Percentiles rank a stretch among this genome's conserved stretches.
phyloP scores from a whole-genome alignment of 768 basidiomycete species.

The Suillus discolor region DNA sequence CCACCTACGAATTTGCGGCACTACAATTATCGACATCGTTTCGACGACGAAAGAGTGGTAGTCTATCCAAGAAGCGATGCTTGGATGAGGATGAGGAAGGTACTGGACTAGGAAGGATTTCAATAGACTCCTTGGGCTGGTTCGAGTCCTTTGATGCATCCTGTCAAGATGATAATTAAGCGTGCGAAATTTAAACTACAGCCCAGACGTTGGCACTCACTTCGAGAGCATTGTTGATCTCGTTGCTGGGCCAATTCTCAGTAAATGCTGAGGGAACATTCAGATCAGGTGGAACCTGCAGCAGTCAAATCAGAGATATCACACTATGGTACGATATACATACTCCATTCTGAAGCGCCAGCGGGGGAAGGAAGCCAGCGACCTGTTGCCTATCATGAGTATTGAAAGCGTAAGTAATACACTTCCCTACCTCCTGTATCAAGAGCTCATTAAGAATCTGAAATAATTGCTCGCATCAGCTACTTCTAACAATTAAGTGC shows the following conservation, averaged over 20 bases:
- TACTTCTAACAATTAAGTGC: background rate
- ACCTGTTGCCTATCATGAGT: background rate
- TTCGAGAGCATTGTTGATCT: background rate
- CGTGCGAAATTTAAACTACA: background rate
- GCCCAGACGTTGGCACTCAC: background rate
- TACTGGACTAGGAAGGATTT: background rate
- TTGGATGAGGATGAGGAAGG: background rate
- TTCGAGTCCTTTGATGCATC: background rate
- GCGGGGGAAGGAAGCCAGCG: constrained; percentile 6
- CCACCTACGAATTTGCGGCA: background rate
- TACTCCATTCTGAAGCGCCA: constrained; percentile 2
- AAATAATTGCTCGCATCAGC: background rate
- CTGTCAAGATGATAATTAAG: background rate
- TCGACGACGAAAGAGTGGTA: background rate
- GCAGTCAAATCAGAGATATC: background rate
- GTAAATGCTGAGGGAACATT: background rate
- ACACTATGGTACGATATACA: background rate
- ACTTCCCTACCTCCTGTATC: constrained; percentile 1
- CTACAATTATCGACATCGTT: background rate
- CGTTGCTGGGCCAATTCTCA: background rate
- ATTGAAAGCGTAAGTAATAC: background rate
- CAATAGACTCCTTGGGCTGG: background rate
- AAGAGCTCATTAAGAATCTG: constrained; percentile 1
- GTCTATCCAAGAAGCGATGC: background rate
- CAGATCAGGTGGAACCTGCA: background rate